Base-by-base conservation (phyloP, 2,329 filamentous ascomycete species). In the Trichophyton rubrum region DNA sequence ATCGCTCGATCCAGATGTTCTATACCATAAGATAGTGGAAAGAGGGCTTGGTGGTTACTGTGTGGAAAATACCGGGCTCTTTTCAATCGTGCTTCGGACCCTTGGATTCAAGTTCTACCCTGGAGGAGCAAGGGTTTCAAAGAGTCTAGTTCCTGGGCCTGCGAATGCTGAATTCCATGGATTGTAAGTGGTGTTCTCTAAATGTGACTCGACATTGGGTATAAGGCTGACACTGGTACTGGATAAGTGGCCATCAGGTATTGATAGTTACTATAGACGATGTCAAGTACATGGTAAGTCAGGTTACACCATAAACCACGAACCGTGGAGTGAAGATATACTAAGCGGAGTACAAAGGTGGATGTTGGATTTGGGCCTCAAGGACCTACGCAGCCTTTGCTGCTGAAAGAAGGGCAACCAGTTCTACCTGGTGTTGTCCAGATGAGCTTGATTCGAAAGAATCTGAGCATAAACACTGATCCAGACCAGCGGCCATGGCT, bases 301-400 rank as follows among this genome's bases (percentile, higher is more conserved):
- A 56, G 5, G 62, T 66, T 38, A 8, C 47, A 15, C 7, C 2
- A n/a, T 15, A 8, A 2, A 45, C 27, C 15, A 20, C 55, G 7
- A 38, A 38, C 11, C 11, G 33, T 38, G 9, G 33, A 38, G 33
- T 38, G 11, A 51, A 27, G 3, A 22, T 13, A 20, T 5, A 11
- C n/a, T 22, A 33, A 47, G 7, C 9, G 43, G 17, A 17, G 40
- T 11, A 11, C 6, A 47, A 56, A 80, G 67, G 70, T 82, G 8
- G 86, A 88, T 68, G 81, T 85, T 9, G 82, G 79, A 3, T 88
- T 88, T 67, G 85, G 85, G 55, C 82, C 81, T 20, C 81, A 85
- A 66, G 81, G 82, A 6, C 76, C 83, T 2, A 85, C 80, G 1
- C 71, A 72, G 15, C 84, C 85, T 5, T 70, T 88, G 41, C 78